Percentiles rank a stretch among this genome's conserved stretches.
Evolutionary conservation across 2,329 filamentous ascomycete species (phyloP).

Genomic region (Scolecobasidium constrictum): DNA sequence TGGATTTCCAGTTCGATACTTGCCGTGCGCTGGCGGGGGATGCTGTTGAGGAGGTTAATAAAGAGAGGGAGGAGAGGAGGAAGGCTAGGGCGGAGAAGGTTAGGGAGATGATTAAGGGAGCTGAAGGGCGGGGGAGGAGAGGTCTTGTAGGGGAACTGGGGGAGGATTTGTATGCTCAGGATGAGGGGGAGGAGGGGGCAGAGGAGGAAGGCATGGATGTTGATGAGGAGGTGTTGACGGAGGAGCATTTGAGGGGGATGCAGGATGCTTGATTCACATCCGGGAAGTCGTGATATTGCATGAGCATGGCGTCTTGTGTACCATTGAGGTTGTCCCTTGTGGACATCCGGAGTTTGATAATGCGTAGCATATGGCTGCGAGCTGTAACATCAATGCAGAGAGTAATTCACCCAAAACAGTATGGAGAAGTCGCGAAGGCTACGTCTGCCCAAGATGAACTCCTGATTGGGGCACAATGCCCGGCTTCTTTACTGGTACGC

Average conservation of each 20-base stretch:
- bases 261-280: too few species aligned
- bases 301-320: too few species aligned
- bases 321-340: too few species aligned
- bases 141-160: slow-evolving; percentile 3
- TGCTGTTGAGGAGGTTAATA: neutral
- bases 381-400: too few species aligned
- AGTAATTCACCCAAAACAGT: too few species aligned
- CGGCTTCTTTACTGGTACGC: too few species aligned
- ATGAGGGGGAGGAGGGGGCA: neutral
- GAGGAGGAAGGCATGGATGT: slow-evolving; percentile 19
- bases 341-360: too few species aligned
- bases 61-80: neutral
- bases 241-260: neutral
- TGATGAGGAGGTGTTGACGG: slow-evolving; percentile 15
- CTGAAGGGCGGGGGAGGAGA: neutral
- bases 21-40: neutral
- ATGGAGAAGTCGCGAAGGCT: too few species aligned
- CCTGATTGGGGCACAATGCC: too few species aligned
- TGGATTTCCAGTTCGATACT: slow-evolving; percentile 54
- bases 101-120: slow-evolving; percentile 1
- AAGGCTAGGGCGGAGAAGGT: neutral
- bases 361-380: too few species aligned
- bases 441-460: too few species aligned
- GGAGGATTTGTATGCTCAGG: neutral
- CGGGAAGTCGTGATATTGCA: too few species aligned